A percentile compares a stretch with the other conserved stretches of the same genome.
These are phyloP conservation scores for Beauveria scarabaeidicola DNA, from an alignment of 2,329 filamentous ascomycete species.

Conservation along the genomic window DNA sequence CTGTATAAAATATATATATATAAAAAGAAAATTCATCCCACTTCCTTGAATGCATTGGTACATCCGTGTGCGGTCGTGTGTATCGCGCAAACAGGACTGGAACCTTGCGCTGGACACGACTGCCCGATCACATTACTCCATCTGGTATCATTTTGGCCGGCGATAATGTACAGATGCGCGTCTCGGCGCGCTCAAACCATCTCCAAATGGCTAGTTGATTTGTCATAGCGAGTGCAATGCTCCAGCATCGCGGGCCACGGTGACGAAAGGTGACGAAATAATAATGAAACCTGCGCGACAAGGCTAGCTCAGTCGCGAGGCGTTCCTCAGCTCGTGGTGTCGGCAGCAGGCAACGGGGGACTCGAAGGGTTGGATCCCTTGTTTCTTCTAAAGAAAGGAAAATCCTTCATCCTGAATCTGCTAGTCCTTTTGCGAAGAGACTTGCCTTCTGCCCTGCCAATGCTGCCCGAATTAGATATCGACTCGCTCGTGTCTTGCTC, in stretches of 20 bases:
- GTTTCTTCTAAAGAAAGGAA: slow-evolving; percentile 47
- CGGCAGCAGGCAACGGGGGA: slow-evolving; percentile 23
- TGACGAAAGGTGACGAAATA: background rate
- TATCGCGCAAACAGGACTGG: slow-evolving; percentile 5
- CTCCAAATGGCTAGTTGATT: background rate
- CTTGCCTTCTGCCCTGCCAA: slow-evolving; percentile 39
- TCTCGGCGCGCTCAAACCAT: slow-evolving; percentile 1
- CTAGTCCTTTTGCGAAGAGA: slow-evolving; percentile 54
- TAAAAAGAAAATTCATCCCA: background rate
- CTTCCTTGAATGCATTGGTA: background rate
- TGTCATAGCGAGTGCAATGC: background rate
- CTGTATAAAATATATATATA: slow-evolving; percentile 3
- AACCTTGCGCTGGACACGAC: slow-evolving; percentile 1
- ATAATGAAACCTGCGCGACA: background rate
- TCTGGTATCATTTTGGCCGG: slow-evolving; percentile 1
- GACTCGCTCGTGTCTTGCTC: slow-evolving; percentile 19
- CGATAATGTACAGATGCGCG: slow-evolving; percentile 9
- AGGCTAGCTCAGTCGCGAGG: slow-evolving; percentile 3
- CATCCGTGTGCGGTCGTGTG: background rate
- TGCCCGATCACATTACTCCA: background rate
- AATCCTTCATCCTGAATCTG: slow-evolving; percentile 54
- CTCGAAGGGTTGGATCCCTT: slow-evolving; percentile 29
- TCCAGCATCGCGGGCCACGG: slow-evolving; percentile 2
- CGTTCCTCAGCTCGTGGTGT: slow-evolving; percentile 24
- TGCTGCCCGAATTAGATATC: slow-evolving; percentile 32